These are phyloP conservation scores for Colletotrichum sp. DNA, from an alignment of 2,329 filamentous ascomycete species.

Conservation along the genomic window DNA sequence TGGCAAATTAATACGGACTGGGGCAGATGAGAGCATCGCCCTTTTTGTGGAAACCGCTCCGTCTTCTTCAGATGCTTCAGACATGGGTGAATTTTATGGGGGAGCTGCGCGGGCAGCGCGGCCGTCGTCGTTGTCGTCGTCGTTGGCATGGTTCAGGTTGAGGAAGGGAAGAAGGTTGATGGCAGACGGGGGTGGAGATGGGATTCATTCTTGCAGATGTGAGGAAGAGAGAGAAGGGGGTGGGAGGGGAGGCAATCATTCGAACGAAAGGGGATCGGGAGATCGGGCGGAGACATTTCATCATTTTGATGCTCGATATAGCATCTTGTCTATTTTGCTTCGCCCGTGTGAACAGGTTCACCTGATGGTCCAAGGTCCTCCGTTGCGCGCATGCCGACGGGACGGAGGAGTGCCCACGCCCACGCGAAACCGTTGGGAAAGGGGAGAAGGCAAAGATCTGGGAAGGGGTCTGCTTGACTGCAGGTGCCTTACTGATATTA, in stretches of 20 bases:
- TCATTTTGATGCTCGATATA: neutral
- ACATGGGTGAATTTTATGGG: neutral
- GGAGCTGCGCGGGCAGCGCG: neutral
- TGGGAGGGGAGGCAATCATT: neutral
- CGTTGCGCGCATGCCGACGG: neutral
- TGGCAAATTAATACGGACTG: conserved; percentile 10
- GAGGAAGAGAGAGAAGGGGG: neutral
- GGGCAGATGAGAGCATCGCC: neutral
- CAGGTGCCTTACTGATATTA: conserved; percentile 8
- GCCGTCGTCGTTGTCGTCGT: neutral
- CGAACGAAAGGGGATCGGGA: neutral
- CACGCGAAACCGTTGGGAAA: neutral
- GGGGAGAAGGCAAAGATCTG: neutral
- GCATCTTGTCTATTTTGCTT: neutral
- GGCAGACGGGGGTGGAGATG: neutral
- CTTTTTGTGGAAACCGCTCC: neutral
- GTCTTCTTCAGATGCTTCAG: neutral
- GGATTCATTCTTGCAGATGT: neutral
- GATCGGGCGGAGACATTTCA: conserved; percentile 7
- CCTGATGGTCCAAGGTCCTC: neutral
- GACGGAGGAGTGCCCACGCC: neutral
- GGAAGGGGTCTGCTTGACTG: neutral
- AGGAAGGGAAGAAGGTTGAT: neutral
- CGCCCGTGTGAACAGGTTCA: neutral
- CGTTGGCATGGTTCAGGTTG: neutral